These are phyloP conservation scores for Chlamydomonas eustigma DNA, from an alignment of 139 green algal genomes.

Conservation along the genomic window DNA sequence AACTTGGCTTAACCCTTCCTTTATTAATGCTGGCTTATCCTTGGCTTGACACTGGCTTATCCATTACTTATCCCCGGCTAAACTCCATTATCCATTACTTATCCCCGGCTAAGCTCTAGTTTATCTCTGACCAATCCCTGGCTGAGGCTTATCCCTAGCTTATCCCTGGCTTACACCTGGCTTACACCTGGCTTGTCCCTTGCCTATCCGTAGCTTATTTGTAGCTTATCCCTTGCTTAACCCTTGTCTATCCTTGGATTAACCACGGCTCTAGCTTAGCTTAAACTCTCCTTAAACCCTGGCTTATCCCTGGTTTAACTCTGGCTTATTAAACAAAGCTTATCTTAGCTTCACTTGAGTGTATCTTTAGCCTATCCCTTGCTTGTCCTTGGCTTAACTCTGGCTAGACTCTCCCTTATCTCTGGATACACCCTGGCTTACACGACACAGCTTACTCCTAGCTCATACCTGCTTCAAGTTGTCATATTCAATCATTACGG, in stretches of 20 bases:
- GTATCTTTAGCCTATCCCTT: not conserved
- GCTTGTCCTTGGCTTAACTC: no score
- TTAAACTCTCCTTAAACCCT: no score
- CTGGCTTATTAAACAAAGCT: no score
- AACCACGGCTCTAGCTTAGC: not conserved
- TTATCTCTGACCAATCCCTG: no score
- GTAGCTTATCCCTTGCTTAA: not conserved
- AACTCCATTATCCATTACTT: no score
- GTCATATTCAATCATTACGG: no score
- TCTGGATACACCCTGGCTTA: not conserved
- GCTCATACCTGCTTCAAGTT: not conserved
- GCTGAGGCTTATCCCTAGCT: not conserved
- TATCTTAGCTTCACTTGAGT: not conserved
- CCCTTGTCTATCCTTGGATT: not conserved
- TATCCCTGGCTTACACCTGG: not conserved
- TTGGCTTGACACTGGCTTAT: no score
- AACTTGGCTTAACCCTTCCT: no score
- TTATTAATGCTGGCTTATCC: no score
- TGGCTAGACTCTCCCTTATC: not conserved
- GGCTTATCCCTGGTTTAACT: not conserved
- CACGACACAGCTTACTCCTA: not conserved
- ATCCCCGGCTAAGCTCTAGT: no score
- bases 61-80: no score
- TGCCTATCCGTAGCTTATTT: not conserved
- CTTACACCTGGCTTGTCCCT: not conserved